Percentiles rank a stretch among this genome's conserved stretches.
Conservation (phyloP, 345 rosid genomes). For the Carallia pectinifolia region DNA sequence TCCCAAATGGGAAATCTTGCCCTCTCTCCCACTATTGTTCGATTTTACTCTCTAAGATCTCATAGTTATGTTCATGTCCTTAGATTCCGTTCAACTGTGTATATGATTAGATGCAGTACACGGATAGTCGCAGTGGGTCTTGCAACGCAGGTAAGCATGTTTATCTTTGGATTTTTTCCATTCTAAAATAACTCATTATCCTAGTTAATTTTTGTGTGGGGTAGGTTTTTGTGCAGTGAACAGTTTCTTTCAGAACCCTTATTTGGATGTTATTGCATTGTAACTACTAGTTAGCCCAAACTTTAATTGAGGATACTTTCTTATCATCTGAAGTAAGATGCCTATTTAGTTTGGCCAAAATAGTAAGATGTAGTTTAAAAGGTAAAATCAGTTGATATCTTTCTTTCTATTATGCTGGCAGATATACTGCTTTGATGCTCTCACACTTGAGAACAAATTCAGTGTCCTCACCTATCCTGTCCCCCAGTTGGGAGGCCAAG, state of each 20-base stretch:
- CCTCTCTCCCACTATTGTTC: slow-evolving; percentile 68
- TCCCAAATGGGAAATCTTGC: slow-evolving; percentile 48
- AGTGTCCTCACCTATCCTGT: slow-evolving; percentile 91
- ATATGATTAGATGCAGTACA: slow-evolving; percentile 91
- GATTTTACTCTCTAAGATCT: slow-evolving; percentile 83
- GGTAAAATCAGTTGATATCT: too few relatives aligned
- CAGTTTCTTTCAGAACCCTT: slow-evolving; percentile 1
- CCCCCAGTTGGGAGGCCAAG: slow-evolving; percentile 84
- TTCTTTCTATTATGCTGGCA: slow-evolving; percentile 37
- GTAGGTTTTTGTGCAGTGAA: slow-evolving; percentile 2
- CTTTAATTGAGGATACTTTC: slow-evolving; percentile 11
- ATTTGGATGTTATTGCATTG: slow-evolving; percentile 11
- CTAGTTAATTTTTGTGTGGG: background rate
- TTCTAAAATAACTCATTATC: background rate
- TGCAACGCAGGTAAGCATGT: slow-evolving; percentile 68
- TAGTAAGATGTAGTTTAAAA: slow-evolving; percentile 3
- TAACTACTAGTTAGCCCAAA: slow-evolving; percentile 7
- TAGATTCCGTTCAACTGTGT: slow-evolving; percentile 87
- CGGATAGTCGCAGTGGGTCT: slow-evolving; percentile 87
- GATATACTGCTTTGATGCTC: slow-evolving; percentile 96
- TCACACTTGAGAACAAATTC: slow-evolving; percentile 88
- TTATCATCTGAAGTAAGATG: slow-evolving; percentile 6
- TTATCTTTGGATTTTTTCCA: background rate
- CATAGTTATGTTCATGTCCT: slow-evolving; percentile 87
- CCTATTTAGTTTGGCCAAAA: slow-evolving; percentile 10